A percentile compares a stretch with the other conserved stretches of the same genome.
These are phyloP conservation scores for Exophiala xenobiotica DNA, from an alignment of 2,329 filamentous ascomycete genomes.

Conservation along the genomic window DNA sequence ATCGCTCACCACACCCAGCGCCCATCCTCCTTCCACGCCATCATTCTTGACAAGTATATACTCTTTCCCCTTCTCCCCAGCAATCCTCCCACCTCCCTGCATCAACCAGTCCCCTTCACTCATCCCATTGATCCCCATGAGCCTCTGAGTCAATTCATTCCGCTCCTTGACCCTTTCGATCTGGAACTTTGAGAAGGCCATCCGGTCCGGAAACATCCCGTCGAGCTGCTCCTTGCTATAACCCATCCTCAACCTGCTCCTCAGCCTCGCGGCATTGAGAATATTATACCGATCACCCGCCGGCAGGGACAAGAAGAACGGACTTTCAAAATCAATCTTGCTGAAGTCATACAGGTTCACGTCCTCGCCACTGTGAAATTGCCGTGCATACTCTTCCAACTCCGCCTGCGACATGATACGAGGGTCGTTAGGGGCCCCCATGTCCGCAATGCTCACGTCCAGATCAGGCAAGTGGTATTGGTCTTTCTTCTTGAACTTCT, in stretches of 20 bases:
- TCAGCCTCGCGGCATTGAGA: constrained; percentile 83
- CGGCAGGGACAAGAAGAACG: constrained; percentile 91
- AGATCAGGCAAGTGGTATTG: constrained; percentile 92
- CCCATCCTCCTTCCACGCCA: constrained; percentile 92
- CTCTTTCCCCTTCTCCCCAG: constrained; percentile 80
- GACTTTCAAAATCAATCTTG: constrained; percentile 95
- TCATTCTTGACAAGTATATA: constrained; percentile 97
- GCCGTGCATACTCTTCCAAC: constrained; percentile 85
- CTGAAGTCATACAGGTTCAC: constrained; percentile 90
- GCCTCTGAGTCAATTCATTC: constrained; percentile 87
- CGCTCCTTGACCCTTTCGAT: constrained; percentile 90
- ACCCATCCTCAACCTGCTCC: constrained; percentile 90
- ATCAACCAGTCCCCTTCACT: constrained; percentile 57
- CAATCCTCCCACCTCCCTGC: constrained; percentile 54
- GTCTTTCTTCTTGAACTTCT: constrained; percentile 78
- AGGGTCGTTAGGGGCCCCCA: constrained; percentile 89
- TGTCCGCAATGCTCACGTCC: constrained; percentile 71
- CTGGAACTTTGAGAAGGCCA: constrained; percentile 96
- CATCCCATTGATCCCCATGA: constrained; percentile 95
- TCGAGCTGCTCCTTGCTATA: constrained; percentile 95
- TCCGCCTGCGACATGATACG: constrained; percentile 96
- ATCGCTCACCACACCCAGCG: constrained; percentile 85
- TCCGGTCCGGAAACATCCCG: constrained; percentile 93
- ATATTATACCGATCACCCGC: constrained; percentile 94
- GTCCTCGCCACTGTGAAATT: constrained; percentile 90